Conservation (phyloP, 176 grass and related monocot genomes). For the Areca catechu region DNA sequence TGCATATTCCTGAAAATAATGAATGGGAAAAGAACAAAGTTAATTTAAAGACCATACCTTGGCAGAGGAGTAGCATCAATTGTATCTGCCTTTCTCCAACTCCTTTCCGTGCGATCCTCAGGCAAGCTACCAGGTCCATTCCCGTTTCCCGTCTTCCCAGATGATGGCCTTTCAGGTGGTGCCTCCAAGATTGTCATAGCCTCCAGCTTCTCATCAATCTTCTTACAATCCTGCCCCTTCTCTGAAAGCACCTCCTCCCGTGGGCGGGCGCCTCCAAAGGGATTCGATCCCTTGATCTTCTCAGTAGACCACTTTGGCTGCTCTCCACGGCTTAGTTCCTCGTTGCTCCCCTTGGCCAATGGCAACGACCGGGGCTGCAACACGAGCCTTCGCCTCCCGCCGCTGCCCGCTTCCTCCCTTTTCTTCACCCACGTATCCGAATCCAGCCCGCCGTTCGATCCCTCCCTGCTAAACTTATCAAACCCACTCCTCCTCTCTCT, state of each 20-base stretch:
- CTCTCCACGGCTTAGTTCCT: not conserved
- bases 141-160: slow-evolving; percentile 31
- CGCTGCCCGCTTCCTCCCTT: slow-evolving; percentile 27
- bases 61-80: slow-evolving; percentile 1
- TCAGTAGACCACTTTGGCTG: slow-evolving; percentile 11
- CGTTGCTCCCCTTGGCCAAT: slow-evolving; percentile 10
- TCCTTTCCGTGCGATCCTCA: slow-evolving; percentile 21
- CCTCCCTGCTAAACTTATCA: slow-evolving; percentile 26
- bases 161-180: slow-evolving; percentile 21
- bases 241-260: slow-evolving; percentile 54
- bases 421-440: slow-evolving; percentile 39
- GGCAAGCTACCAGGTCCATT: slow-evolving; percentile 8
- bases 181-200: slow-evolving; percentile 32
- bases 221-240: slow-evolving; percentile 47
- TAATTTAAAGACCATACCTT: too few species aligned
- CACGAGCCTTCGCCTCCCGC: slow-evolving; percentile 33
- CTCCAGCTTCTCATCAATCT: slow-evolving; percentile 58
- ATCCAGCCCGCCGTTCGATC: slow-evolving; percentile 10
- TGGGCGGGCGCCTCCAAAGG: slow-evolving; percentile 45
- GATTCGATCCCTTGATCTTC: slow-evolving; percentile 21
- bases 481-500: slow-evolving; percentile 1
- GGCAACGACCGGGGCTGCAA: slow-evolving; percentile 53
- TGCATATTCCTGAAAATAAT: too few species aligned
- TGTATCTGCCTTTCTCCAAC: slow-evolving; percentile 43
- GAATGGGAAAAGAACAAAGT: too few species aligned